Evolutionary conservation across 1,139 yeast genomes (phyloP).

Genomic region (Sugiyamaella sp.): DNA sequence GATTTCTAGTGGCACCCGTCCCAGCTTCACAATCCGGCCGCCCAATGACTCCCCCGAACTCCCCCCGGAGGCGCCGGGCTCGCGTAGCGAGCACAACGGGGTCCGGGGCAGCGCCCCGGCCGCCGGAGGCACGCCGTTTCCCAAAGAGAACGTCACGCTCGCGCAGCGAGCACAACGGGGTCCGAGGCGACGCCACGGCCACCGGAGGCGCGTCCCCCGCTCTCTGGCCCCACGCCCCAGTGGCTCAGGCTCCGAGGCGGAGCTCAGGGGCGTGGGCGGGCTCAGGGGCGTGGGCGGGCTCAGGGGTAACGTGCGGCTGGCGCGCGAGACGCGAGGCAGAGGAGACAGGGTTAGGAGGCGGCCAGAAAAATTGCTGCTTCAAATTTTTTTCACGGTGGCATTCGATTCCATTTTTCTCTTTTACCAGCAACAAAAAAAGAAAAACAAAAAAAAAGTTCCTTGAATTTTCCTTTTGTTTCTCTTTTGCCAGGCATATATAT

Average conservation of each 20-base stretch:
- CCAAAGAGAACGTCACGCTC: no score
- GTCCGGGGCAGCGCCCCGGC: no score
- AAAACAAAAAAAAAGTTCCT: slow-evolving; percentile 5
- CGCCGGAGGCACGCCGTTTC: no score
- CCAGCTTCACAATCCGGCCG: no score
- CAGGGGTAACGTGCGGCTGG: slow-evolving; percentile 12
- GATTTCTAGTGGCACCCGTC: no score
- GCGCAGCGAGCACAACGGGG: no score
- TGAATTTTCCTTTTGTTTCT: slow-evolving; percentile 2
- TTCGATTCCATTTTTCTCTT: not conserved
- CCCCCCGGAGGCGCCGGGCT: no score
- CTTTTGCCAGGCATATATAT: not conserved
- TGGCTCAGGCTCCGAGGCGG: not conserved
- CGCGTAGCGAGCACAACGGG: no score
- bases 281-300: not conserved
- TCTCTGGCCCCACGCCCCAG: no score
- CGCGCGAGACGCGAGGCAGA: not conserved
- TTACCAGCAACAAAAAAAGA: not conserved
- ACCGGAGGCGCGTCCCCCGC: no score
- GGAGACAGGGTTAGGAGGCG: slow-evolving; percentile 1
- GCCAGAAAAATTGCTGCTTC: slow-evolving; percentile 3
- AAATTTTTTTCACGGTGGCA: slow-evolving; percentile 7
- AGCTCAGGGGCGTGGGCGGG: not conserved
- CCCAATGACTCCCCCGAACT: no score
- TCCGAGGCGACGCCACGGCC: no score